Base-by-base conservation (phyloP, 1,284 basidiomycete species). In the Marasmius tenuissimus region DNA sequence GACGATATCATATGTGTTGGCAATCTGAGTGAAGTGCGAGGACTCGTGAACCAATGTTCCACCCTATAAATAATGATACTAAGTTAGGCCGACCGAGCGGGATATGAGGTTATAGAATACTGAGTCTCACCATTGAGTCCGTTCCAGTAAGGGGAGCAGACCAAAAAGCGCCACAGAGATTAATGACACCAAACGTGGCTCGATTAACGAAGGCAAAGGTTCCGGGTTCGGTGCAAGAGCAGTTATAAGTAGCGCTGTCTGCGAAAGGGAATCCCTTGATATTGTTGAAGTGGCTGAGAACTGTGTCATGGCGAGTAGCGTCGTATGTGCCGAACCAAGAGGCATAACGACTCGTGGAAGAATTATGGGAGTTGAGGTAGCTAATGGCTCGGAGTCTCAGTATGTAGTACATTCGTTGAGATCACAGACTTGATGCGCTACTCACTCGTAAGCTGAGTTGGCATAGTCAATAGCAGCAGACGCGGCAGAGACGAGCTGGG, bases 271-370 rank as follows among this genome's bases (percentile, higher is more conserved):
- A 76, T 60, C 69, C 55, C 65, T 61, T 73, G 61, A 82, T 75
- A 50, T 71, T 71, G 10, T 64, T 65, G 75, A 68, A 83, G 69
- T 82, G 81, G 62, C 69, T 71, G 20, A 64, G 61, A 59, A 82
- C 73, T 34, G 75, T 80, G 62, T 63, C 69, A 69, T 80, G 76
- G 58, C 74, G 76, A 18, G 73, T 53, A 48, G 68, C 58, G 18
- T 74, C 77, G 71, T 75, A 81, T 16, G 77, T 67, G 56, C 82
- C 81, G 71, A 84, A 84, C 81, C 81, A 84, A 22, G 80, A 81
- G 14, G 71, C 76, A 66, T 74, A 83, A 53, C 82, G 78, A 10
- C 75, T 61, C 8, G 79, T 76, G 27, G 73, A 61, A 4, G 76
- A 61, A 48, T 74, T 76, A 67, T 76, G 70, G n/a, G 69, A 54